Evolutionary conservation across 345 rosid species (phyloP).

Genomic region (Citrus reticulata): DNA sequence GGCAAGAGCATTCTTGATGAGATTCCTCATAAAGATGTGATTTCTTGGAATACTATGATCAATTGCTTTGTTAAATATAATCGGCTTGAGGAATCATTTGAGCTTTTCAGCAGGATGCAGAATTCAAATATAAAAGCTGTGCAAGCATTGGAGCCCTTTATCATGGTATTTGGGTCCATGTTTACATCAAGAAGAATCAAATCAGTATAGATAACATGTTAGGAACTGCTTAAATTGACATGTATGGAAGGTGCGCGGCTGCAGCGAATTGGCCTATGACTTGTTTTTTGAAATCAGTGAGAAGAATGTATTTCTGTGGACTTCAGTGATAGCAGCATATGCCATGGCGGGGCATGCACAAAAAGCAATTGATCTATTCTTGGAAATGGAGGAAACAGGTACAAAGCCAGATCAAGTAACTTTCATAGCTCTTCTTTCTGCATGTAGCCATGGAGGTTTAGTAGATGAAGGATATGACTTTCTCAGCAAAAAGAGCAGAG

Average conservation of each 20-base stretch:
- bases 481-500: conserved; percentile 15
- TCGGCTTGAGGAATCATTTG: not conserved
- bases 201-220: conserved; percentile 4
- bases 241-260: conserved; percentile 24
- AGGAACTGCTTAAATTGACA: conserved; percentile 23
- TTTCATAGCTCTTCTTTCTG: conserved; percentile 22
- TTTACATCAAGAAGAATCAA: conserved; percentile 17
- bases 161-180: conserved; percentile 25
- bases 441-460: conserved; percentile 27
- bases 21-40: too few species aligned
- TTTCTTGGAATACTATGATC: too few species aligned
- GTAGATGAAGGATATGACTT: conserved; percentile 19
- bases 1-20: too few species aligned
- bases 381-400: conserved; percentile 18
- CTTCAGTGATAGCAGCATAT: conserved; percentile 1
- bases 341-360: not conserved
- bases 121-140: conserved; percentile 13
- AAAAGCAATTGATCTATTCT: conserved; percentile 10
- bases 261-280: not conserved
- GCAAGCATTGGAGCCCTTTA: conserved; percentile 14
- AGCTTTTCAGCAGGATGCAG: conserved; percentile 19
- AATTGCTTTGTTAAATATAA: too few species aligned
- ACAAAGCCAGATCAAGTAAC: conserved; percentile 10
- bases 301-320: not conserved
- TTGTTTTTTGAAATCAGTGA: conserved; percentile 1